These are phyloP conservation scores for Cytospora mali DNA, from an alignment of 2,329 filamentous ascomycete species.

Conservation along the genomic window DNA sequence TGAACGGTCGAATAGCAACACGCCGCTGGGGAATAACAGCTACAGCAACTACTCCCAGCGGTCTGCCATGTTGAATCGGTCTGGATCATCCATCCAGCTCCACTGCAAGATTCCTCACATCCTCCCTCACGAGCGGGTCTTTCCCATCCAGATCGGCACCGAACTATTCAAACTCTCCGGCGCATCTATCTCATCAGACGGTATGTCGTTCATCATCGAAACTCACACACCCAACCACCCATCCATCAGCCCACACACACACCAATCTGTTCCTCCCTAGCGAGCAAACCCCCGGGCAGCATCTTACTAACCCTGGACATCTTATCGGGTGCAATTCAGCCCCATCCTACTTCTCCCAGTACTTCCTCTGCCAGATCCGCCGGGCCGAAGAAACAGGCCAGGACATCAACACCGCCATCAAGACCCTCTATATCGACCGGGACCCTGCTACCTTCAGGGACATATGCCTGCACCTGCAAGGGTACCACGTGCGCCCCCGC, in stretches of 20 bases:
- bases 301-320: not conserved
- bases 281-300: too few species aligned
- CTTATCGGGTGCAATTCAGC: too few species aligned
- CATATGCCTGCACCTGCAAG: constrained; percentile 87
- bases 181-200: constrained; percentile 72
- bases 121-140: constrained; percentile 71
- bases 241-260: too few species aligned
- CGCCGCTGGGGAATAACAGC: constrained; percentile 15
- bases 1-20: constrained; percentile 18
- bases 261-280: too few species aligned
- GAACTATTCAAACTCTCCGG: constrained; percentile 74
- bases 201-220: constrained; percentile 46
- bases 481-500: constrained; percentile 81
- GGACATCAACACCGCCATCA: constrained; percentile 54
- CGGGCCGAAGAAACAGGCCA: constrained; percentile 62
- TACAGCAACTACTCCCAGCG: constrained; percentile 4
- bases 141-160: constrained; percentile 73
- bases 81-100: constrained; percentile 33
- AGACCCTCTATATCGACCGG: constrained; percentile 92
- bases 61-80: not conserved
- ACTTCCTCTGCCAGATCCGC: constrained; percentile 82
- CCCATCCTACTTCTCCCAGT: constrained; percentile 94
- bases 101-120: constrained; percentile 56
- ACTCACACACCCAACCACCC: too few species aligned
- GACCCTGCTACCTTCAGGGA: constrained; percentile 88